These are phyloP conservation scores for Triticum aestivum DNA, from an alignment of 176 grass and related monocot genomes.

Conservation along the genomic window DNA sequence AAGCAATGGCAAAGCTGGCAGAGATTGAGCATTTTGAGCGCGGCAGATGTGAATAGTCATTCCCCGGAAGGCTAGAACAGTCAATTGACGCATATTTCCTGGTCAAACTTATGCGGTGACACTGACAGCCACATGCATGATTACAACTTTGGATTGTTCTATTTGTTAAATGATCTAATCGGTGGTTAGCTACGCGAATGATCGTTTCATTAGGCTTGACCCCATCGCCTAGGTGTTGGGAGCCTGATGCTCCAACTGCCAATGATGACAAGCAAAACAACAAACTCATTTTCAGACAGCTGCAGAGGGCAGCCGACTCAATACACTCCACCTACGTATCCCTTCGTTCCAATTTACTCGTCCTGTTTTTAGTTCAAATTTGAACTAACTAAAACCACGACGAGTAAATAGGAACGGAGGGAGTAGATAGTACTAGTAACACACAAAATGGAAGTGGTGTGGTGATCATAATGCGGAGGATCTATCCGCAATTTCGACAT, in stretches of 20 bases:
- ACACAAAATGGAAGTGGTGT: not conserved
- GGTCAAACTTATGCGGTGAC: slow-evolving; percentile 30
- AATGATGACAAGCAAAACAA: slow-evolving; percentile 15
- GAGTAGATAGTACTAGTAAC: not conserved
- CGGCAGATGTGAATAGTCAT: too few species aligned
- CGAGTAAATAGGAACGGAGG: too few species aligned
- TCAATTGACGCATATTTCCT: too few species aligned
- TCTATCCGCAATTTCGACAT: slow-evolving; percentile 7
- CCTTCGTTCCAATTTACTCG: too few species aligned
- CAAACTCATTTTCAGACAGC: slow-evolving; percentile 21
- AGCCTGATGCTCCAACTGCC: slow-evolving; percentile 45
- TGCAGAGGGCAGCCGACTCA: not conserved
- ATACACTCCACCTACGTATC: not conserved
- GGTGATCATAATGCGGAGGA: not conserved
- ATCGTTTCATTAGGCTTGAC: slow-evolving; percentile 18
- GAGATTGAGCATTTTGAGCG: too few species aligned
- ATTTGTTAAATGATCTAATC: slow-evolving; percentile 14
- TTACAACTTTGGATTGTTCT: not conserved
- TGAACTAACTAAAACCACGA: too few species aligned
- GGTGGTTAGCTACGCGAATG: slow-evolving; percentile 36
- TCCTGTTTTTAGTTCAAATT: too few species aligned
- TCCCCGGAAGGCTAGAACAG: too few species aligned
- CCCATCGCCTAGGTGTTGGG: slow-evolving; percentile 47
- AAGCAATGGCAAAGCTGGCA: too few species aligned
- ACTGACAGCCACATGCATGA: slow-evolving; percentile 24